phyloP scores from a whole-genome alignment of 2,329 filamentous ascomycete genomes.

The Mariannaea sp. region DNA sequence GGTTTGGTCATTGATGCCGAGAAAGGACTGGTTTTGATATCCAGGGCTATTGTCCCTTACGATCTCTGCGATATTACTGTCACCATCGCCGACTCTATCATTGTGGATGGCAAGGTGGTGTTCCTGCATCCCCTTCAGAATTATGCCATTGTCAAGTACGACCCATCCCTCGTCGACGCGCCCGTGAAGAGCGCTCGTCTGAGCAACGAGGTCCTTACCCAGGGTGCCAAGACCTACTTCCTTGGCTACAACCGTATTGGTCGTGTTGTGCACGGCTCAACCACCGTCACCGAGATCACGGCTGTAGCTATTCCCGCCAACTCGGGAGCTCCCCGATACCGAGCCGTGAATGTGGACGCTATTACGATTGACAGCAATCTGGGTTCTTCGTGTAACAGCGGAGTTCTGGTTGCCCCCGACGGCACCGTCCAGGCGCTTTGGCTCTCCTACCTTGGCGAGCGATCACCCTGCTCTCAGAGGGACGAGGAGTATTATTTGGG shows the following conservation, averaged over 20 bases:
- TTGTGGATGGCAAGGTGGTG: slow-evolving; percentile 90
- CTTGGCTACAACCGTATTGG: slow-evolving; percentile 98
- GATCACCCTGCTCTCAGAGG: slow-evolving; percentile 75
- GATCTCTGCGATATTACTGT: slow-evolving; percentile 96
- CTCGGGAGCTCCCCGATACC: slow-evolving; percentile 86
- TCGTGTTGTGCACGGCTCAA: slow-evolving; percentile 90
- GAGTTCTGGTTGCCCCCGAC: slow-evolving; percentile 86
- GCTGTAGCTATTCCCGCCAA: slow-evolving; percentile 96
- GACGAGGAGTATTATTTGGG: slow-evolving; percentile 98
- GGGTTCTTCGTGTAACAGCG: slow-evolving; percentile 89
- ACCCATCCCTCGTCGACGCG: slow-evolving; percentile 89
- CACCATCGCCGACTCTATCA: slow-evolving; percentile 95
- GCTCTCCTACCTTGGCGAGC: slow-evolving; percentile 95
- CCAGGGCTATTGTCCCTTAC: slow-evolving; percentile 91
- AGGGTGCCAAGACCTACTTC: slow-evolving; percentile 93
- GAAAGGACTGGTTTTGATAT: slow-evolving; percentile 92
- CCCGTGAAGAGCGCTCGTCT: slow-evolving; percentile 89
- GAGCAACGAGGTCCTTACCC: slow-evolving; percentile 80
- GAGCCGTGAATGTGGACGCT: slow-evolving; percentile 93
- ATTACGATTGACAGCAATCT: slow-evolving; percentile 96
- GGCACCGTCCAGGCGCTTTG: slow-evolving; percentile 94
- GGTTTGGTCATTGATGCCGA: slow-evolving; percentile 97
- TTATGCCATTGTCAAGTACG: slow-evolving; percentile 94
- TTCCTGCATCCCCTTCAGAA: slow-evolving; percentile 98
- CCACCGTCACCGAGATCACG: slow-evolving; percentile 94